A percentile compares a stretch with the other conserved stretches of the same genome.
phyloP scores from a whole-genome alignment of 495 filamentous ascomycete species.

The Hyaloscypha variabilis region DNA sequence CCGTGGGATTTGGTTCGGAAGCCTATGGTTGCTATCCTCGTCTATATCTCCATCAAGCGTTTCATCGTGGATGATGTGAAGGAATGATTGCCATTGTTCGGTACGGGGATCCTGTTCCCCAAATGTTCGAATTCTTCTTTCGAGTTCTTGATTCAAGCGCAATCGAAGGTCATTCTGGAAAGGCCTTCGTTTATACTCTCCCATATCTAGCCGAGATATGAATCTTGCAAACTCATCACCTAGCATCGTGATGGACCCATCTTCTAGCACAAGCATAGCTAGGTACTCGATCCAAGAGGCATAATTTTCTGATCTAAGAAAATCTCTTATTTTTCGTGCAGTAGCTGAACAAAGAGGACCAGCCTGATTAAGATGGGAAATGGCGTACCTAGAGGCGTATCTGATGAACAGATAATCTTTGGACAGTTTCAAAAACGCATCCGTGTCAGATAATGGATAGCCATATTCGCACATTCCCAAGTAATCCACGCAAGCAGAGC shows the following conservation, averaged over 20 bases:
- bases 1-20: no score
- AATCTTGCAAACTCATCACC: slow-evolving; percentile 2
- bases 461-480: slow-evolving; percentile 15
- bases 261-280: neutral
- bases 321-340: neutral
- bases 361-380: neutral
- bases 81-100: neutral
- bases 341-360: neutral
- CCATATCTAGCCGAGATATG: neutral
- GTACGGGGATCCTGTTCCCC: slow-evolving; percentile 2
- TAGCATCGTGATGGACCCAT: neutral
- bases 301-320: slow-evolving; percentile 1
- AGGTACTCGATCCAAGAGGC: slow-evolving; percentile 9
- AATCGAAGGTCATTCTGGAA: neutral
- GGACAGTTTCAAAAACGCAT: neutral
- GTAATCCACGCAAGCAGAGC: slow-evolving; percentile 21
- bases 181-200: neutral
- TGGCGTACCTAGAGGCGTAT: slow-evolving; percentile 4
- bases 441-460: slow-evolving; percentile 23
- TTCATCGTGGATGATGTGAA: neutral
- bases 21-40: no score
- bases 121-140: neutral
- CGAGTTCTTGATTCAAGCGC: neutral
- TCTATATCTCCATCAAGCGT: no score
- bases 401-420: neutral